Evolutionary conservation across 1,284 basidiomycete species (phyloP).

Genomic region (Inonotus hispidus): DNA sequence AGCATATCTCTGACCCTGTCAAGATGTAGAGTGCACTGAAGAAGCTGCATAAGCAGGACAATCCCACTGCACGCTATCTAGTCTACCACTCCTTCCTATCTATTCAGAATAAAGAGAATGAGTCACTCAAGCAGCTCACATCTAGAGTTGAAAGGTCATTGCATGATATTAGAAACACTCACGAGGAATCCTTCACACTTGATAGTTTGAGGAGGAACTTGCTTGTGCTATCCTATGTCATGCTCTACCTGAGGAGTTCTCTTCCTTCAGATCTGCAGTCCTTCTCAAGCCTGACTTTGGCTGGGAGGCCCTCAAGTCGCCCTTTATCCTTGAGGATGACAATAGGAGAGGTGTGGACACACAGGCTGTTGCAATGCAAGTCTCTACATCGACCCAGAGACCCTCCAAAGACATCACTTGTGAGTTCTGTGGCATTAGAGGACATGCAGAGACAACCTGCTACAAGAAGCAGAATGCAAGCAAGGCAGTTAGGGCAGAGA

Average conservation of each 20-base stretch:
- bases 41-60: neutral
- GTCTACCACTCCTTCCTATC: neutral
- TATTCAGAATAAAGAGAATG: neutral
- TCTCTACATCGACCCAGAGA: neutral
- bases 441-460: neutral
- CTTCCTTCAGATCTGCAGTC: neutral
- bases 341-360: too few species aligned
- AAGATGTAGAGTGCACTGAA: neutral
- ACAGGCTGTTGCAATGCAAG: neutral
- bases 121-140: neutral
- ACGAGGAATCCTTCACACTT: neutral
- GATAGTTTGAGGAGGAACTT: neutral
- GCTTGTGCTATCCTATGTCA: neutral
- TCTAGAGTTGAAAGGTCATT: neutral
- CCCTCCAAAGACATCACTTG: neutral
- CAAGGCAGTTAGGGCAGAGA: neutral
- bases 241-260: neutral
- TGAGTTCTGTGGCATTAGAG: neutral
- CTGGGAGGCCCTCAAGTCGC: neutral
- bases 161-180: neutral
- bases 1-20: neutral
- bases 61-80: neutral
- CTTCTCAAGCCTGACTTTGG: slow-evolving; percentile 1
- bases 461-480: neutral
- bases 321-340: neutral